Evolutionary conservation across 2,329 filamentous ascomycete species (phyloP), one percentile per base, ranked within the genome.

Genomic region (Aspergillus calidoustus): DNA sequence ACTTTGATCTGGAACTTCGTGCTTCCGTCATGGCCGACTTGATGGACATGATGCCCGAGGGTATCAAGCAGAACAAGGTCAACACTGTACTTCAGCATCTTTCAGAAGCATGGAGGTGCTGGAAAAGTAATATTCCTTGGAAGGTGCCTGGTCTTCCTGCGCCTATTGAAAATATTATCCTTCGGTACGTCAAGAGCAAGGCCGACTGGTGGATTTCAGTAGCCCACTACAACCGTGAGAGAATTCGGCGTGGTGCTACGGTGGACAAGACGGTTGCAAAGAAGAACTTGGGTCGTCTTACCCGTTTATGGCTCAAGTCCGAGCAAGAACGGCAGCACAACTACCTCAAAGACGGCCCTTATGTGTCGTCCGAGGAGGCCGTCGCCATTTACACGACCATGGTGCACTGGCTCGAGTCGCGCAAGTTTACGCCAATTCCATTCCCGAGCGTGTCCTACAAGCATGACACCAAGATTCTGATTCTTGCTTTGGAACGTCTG

Each of bases 1-100:
- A 99, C 76, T 99, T 97, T 73, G 95, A 99, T 79, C 84, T 99
- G 60, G 95, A 99, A 79, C 88, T 99, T 54, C 92, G 95, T 72
- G 96, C 96, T 17, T 97, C 95, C 0, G 95, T 99, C 67, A 99
- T 99, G 94, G 93, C 94, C 49, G 95, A 99, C 79, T 83, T 99
- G 54, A 97, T 97, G 91, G 95, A 99, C 73, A 99, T 99, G 96
- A 99, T 99, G 95, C 95, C 95, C 0, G 96, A 99, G 76, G 95
- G 95, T 68, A 98, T 99, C 81, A 97, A 97, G 78, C 95, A 99
- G 76, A 99, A 95, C 82, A 99, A 99, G 81, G 93, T 99, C 77
- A 97, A 99, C 78, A 97, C 93, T 1, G 94, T 99, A 49, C 82
- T 99, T 57, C 95, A 98, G 74, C 96, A 99, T 84, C 81, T 99